phyloP scores from a whole-genome alignment of 2,329 filamentous ascomycete species.

The Sarocladium oryzae region DNA sequence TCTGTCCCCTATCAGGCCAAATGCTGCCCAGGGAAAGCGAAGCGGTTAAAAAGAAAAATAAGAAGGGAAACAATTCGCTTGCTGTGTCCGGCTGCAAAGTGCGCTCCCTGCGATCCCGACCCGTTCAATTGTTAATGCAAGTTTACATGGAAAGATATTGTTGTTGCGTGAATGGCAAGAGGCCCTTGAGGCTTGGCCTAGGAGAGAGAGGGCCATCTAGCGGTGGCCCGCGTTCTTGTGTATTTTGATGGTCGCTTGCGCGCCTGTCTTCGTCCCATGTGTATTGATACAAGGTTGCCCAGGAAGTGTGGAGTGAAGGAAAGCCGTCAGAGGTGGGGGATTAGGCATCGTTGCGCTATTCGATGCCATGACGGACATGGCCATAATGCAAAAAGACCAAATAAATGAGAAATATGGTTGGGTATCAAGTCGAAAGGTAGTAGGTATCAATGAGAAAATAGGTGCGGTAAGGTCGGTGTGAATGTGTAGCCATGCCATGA shows the following conservation, averaged over 20 bases:
- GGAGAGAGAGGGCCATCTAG: background rate
- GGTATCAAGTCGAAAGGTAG: conserved; percentile 9
- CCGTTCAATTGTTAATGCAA: background rate
- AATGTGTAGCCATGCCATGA: no score
- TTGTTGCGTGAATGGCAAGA: background rate
- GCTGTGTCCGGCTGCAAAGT: background rate
- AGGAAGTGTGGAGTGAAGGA: background rate
- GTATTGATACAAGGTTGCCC: conserved; percentile 1
- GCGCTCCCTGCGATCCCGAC: background rate
- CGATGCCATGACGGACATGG: background rate
- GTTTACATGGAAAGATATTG: background rate
- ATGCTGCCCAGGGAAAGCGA: background rate
- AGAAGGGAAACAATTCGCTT: background rate
- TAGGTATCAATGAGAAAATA: background rate
- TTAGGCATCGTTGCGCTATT: background rate
- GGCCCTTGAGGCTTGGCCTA: background rate
- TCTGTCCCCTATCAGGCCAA: background rate
- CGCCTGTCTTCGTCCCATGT: background rate
- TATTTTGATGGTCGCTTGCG: conserved; percentile 1
- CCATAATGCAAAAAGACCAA: conserved; percentile 5
- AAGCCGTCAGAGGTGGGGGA: background rate
- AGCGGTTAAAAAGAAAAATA: no score
- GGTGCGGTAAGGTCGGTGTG: background rate
- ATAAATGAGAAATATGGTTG: conserved; percentile 7
- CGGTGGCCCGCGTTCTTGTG: background rate